These are phyloP conservation scores for Stagonosporopsis cucurbitacearum DNA, from an alignment of 2,329 filamentous ascomycete species.

Conservation along the genomic window DNA sequence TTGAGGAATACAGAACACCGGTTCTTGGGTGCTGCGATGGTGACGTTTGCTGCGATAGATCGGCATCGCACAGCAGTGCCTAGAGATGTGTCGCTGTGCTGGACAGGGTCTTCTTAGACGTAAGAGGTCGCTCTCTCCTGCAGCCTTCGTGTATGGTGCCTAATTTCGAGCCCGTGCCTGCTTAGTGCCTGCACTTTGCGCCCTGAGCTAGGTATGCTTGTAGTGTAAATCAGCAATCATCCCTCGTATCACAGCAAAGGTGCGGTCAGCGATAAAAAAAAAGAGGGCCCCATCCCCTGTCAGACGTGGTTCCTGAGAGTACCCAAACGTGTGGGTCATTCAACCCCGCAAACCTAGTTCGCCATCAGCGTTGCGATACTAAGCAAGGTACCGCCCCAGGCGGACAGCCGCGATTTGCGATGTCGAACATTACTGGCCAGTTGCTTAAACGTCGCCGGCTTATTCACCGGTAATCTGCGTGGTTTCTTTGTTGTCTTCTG, in stretches of 20 bases:
- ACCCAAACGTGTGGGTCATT: not conserved
- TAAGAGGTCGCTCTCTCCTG: not conserved
- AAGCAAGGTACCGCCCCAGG: not conserved
- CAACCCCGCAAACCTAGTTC: not conserved
- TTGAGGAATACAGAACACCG: not conserved
- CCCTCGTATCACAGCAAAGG: not conserved
- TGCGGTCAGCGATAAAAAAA: not conserved
- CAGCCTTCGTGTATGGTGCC: not conserved
- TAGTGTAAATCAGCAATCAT: not conserved
- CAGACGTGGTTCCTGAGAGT: not conserved
- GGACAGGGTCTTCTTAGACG: not conserved
- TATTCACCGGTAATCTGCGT: not conserved
- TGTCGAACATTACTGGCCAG: not conserved
- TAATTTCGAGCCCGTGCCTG: slow-evolving; percentile 1
- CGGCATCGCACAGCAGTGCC: not conserved
- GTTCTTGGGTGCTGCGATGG: not conserved
- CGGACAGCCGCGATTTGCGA: not conserved
- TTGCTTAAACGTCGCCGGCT: not conserved
- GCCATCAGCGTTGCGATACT: not conserved
- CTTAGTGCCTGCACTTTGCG: not conserved
- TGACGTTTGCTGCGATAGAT: not conserved
- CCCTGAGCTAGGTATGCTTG: not conserved
- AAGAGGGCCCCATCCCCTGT: not conserved
- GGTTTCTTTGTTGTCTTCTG: not conserved
- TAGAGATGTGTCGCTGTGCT: not conserved